Evolutionary conservation across 176 grass and related monocot genomes (phyloP).

Genomic region (Coix lacrymajobi): DNA sequence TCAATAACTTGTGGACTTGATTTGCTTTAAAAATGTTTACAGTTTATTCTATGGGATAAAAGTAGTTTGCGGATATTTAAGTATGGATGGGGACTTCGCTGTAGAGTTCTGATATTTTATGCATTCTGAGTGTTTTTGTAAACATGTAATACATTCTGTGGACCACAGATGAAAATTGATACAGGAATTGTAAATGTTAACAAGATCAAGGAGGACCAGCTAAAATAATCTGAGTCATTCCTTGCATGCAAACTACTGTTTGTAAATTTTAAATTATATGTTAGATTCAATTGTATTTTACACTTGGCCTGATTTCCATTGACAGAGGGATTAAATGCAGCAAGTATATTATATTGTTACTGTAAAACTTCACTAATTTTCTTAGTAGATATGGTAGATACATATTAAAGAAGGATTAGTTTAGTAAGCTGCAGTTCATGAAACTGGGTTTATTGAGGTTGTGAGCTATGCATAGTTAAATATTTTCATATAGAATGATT

Average conservation of each 20-base stretch:
- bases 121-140: neutral
- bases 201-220: no score
- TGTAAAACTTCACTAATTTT: neutral
- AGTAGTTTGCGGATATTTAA: neutral
- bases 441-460: neutral
- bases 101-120: constrained; percentile 1
- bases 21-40: neutral
- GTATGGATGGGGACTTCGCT: neutral
- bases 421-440: neutral
- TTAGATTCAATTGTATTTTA: neutral
- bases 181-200: neutral
- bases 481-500: neutral
- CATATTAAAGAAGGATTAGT: neutral
- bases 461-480: neutral
- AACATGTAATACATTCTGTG: neutral
- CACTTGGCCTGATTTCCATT: neutral
- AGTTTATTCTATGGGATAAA: neutral
- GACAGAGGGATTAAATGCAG: neutral
- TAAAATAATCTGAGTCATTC: neutral
- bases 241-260: neutral
- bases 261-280: neutral
- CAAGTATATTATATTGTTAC: neutral
- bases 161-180: neutral
- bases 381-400: neutral
- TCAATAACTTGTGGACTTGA: neutral